Base-by-base conservation (phyloP, 2,329 filamentous ascomycete genomes). In the Nemania diffusa region DNA sequence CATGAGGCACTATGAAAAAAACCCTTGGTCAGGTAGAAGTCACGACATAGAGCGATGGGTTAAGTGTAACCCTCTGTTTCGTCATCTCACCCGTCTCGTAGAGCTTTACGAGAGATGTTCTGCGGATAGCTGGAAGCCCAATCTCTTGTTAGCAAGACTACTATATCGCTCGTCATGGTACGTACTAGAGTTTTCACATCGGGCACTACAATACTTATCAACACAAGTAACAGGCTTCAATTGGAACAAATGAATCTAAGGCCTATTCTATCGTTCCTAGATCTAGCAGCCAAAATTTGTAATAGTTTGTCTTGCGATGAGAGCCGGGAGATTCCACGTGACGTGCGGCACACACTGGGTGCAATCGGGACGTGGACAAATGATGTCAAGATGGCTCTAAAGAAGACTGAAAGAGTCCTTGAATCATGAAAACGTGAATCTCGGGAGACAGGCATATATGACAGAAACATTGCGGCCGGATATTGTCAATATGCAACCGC, bases 351-450 rank as follows among this genome's bases (percentile, higher is more conserved):
- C 15, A 55, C 51, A 15, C 7, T n/a, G 8, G 51, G 51, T 4
- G 26, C 51, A 9, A 55, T 55, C 29, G 51, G 51, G 15, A 55
- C 26, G 27, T 32, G 24, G 24, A 55, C 51, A 15, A 55, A 55
- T 20, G 20, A 55, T 37, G 27, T n/a, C 20, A 32, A 2, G 15
- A 29, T 32, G 26, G 51, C 26, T 11, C 15, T 32, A 11, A 22
- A 37, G n/a, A 32, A 55, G 17, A 55, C 51, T 15, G 15, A 24
- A 11, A 1, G 5, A 29, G 51, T 55, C 17, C 32, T 55, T 11
- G 15, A 32, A 5, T 55, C 32, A 8, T 55, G 29, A 29, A 20
- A 55, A 15, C 8, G 6, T 6, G 29, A 55, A 13, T 17, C 32
- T n/a, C 5, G 24, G 15, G n/a, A 37, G 29, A 55, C 51, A 20